Evolutionary conservation across 768 basidiomycete genomes (phyloP).

Genomic region (Amylocystis lapponica): DNA sequence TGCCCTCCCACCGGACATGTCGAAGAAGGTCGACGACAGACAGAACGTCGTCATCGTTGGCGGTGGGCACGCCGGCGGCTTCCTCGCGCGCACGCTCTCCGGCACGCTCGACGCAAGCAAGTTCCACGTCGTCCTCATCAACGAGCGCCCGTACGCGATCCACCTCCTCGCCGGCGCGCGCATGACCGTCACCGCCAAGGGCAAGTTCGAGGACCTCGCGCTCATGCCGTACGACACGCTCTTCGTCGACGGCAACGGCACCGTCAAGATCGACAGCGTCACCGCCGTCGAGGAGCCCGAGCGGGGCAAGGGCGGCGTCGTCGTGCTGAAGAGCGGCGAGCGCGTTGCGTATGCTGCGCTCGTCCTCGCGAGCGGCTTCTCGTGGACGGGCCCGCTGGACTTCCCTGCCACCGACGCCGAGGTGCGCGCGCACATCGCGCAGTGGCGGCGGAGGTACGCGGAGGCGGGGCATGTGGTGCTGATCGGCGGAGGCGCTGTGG

Average conservation of each 20-base stretch:
- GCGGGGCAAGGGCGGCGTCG: constrained; percentile 33
- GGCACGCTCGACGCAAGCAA: constrained; percentile 40
- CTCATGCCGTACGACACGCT: constrained; percentile 49
- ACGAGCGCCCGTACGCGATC: constrained; percentile 42
- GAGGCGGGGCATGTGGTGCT: constrained; percentile 28
- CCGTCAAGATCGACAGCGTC: constrained; percentile 29
- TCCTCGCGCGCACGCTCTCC: constrained; percentile 42
- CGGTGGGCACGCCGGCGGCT: constrained; percentile 49
- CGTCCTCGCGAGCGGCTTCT: constrained; percentile 53
- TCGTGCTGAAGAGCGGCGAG: constrained; percentile 48
- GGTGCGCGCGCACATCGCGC: constrained; percentile 13
- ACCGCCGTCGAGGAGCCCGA: constrained; percentile 28
- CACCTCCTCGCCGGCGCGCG: constrained; percentile 49
- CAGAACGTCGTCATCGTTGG: constrained; percentile 46
- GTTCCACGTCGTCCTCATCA: constrained; percentile 51
- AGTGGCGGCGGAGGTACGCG: constrained; percentile 27
- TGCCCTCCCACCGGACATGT: not conserved
- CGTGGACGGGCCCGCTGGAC: constrained; percentile 44
- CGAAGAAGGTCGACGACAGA: constrained; percentile 8
- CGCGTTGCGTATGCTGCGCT: constrained; percentile 46
- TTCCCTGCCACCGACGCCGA: constrained; percentile 34
- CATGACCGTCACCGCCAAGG: constrained; percentile 42
- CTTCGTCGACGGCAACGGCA: constrained; percentile 42
- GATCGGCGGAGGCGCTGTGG: constrained; percentile 33
- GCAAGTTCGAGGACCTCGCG: constrained; percentile 36